phyloP scores from a whole-genome alignment of 1,139 yeast genomes.

The Lodderomyces beijingensis region DNA sequence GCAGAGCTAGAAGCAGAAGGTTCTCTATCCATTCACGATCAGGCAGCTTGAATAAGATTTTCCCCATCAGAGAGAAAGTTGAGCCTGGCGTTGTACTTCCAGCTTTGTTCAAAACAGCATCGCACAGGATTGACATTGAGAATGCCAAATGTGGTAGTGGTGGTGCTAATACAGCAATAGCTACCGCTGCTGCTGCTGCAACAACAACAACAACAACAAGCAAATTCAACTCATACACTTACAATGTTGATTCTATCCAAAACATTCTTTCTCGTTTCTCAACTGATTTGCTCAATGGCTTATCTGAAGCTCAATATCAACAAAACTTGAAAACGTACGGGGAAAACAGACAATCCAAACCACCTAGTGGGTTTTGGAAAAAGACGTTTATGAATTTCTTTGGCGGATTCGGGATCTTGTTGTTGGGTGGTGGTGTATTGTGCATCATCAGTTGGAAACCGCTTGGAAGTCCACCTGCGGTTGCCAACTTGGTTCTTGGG shows the following conservation, averaged over 20 bases:
- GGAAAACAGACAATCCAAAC: constrained; percentile 35
- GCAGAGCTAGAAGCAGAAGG: constrained; percentile 10
- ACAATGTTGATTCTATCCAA: constrained; percentile 21
- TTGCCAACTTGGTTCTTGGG: too few species aligned
- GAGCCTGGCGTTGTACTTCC: constrained; percentile 31
- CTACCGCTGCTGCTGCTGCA: constrained; percentile 8
- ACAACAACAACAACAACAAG: too few species aligned
- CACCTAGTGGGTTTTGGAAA: too few species aligned
- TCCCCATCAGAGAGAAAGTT: constrained; percentile 13
- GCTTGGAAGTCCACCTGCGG: too few species aligned
- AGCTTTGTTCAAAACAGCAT: constrained; percentile 32
- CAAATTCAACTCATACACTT: constrained; percentile 21
- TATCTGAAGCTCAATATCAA: too few species aligned
- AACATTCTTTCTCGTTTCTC: constrained; percentile 20
- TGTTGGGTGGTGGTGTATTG: too few species aligned
- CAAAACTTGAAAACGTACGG: too few species aligned
- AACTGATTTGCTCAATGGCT: too few species aligned
- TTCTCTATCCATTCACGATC: constrained; percentile 10
- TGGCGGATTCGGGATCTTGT: too few species aligned
- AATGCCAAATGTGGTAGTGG: constrained; percentile 3
- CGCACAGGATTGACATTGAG: constrained; percentile 31
- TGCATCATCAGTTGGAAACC: too few species aligned
- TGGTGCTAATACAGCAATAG: constrained; percentile 7
- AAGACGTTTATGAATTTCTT: too few species aligned
- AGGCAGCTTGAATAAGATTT: constrained; percentile 5